Evolutionary conservation across 2,329 filamentous ascomycete genomes (phyloP).

Genomic region (Hysterium pulicare): DNA sequence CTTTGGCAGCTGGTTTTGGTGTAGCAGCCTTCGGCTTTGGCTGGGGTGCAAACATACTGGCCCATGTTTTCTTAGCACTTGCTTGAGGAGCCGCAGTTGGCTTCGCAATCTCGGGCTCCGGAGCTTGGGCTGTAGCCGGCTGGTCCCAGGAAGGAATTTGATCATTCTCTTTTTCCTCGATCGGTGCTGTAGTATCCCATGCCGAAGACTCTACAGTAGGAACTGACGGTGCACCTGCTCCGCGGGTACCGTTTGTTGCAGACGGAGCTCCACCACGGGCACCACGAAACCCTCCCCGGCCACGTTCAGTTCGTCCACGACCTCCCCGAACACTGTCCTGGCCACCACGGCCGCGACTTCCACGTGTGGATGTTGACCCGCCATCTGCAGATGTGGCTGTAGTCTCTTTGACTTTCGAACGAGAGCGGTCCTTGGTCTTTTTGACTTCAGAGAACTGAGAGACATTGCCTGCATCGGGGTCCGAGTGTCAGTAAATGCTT

Average conservation of each 20-base stretch:
- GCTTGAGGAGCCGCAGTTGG: constrained; percentile 15
- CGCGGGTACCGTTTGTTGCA: constrained; percentile 60
- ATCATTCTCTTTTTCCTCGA: constrained; percentile 25
- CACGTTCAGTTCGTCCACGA: constrained; percentile 60
- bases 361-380: constrained; percentile 20
- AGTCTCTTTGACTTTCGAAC: constrained; percentile 68
- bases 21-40: constrained; percentile 48
- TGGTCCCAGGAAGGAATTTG: constrained; percentile 18
- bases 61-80: constrained; percentile 51
- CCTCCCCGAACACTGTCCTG: constrained; percentile 59
- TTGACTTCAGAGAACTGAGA: constrained; percentile 83
- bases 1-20: constrained; percentile 33
- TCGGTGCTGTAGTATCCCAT: constrained; percentile 50
- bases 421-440: constrained; percentile 69
- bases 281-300: constrained; percentile 52
- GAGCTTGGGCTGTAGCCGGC: constrained; percentile 14
- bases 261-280: constrained; percentile 58
- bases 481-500: constrained; percentile 5
- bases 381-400: constrained; percentile 49
- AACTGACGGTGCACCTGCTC: constrained; percentile 55
- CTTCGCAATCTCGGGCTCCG: constrained; percentile 33
- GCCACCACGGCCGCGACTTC: constrained; percentile 54
- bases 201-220: constrained; percentile 67
- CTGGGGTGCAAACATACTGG: constrained; percentile 51
- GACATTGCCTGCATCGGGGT: constrained; percentile 60